A percentile compares a stretch with the other conserved stretches of the same genome.
Evolutionary conservation across 306 rosid species (phyloP).

Genomic region (Styphnolobium japonicum): DNA sequence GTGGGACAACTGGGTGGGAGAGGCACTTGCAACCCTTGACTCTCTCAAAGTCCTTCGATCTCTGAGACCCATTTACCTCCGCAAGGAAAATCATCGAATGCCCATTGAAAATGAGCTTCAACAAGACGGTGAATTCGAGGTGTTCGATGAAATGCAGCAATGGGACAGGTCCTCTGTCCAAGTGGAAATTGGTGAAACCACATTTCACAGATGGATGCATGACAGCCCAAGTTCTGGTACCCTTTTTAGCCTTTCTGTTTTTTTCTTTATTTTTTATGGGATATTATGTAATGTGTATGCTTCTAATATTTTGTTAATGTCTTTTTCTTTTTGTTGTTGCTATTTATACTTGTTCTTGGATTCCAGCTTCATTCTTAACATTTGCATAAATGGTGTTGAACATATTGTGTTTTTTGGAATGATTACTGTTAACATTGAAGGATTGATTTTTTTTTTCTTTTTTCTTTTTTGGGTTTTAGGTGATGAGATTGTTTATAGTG

Average conservation of each 20-base stretch:
- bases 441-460: no score
- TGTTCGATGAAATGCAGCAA: conserved; percentile 71
- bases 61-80: conserved; percentile 74
- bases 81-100: not conserved
- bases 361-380: not conserved
- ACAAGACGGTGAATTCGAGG: conserved; percentile 31
- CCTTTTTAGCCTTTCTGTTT: not conserved
- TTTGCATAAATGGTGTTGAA: not conserved
- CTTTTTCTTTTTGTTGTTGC: not conserved
- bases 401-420: conserved; percentile 3
- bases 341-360: not conserved
- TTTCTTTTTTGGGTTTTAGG: conserved; percentile 39
- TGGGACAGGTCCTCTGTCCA: conserved; percentile 79
- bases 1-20: conserved; percentile 76
- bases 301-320: not conserved
- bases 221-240: conserved; percentile 74
- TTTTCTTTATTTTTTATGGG: not conserved
- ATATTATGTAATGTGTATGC: not conserved
- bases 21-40: conserved; percentile 52
- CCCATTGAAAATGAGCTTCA: not conserved
- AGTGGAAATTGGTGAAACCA: conserved; percentile 57
- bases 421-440: not conserved
- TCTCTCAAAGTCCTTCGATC: conserved; percentile 73
- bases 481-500: conserved; percentile 48
- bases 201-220: conserved; percentile 65